Conservation (phyloP, 495 filamentous ascomycete genomes). For the Neurospora sp. region DNA sequence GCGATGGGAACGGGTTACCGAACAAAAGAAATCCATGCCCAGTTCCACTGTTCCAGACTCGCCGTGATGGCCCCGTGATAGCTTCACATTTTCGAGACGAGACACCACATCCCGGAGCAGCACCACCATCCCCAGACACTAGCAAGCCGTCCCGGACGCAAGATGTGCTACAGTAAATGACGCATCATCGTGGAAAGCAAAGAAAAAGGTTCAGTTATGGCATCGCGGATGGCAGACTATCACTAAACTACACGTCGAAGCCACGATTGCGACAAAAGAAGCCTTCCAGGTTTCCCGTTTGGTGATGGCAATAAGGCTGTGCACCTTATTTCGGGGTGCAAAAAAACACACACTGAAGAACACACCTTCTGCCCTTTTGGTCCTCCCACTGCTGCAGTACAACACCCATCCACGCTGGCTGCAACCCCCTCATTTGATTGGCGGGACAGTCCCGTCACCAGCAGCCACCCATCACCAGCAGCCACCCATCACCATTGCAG, state of each 20-base stretch:
- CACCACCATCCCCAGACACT: not conserved
- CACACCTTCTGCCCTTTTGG: not conserved
- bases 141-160: not conserved
- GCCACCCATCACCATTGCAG: not conserved
- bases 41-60: not conserved
- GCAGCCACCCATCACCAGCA: not conserved
- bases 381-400: not conserved
- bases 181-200: not conserved
- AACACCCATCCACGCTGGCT: not conserved
- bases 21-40: not conserved
- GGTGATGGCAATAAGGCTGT: conserved; percentile 21
- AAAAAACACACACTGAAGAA: conserved; percentile 2
- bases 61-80: not conserved
- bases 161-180: not conserved
- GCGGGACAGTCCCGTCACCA: not conserved
- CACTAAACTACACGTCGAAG: conserved; percentile 12
- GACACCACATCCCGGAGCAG: not conserved
- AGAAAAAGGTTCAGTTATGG: not conserved
- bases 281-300: not conserved
- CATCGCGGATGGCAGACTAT: not conserved
- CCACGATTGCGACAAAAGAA: conserved; percentile 11
- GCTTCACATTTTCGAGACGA: not conserved
- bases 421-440: not conserved
- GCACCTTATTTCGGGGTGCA: conserved; percentile 20
- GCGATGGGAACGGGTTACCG: not conserved